phyloP scores from a whole-genome alignment of 23 red algal species.

The Gracilaria gracilis region DNA sequence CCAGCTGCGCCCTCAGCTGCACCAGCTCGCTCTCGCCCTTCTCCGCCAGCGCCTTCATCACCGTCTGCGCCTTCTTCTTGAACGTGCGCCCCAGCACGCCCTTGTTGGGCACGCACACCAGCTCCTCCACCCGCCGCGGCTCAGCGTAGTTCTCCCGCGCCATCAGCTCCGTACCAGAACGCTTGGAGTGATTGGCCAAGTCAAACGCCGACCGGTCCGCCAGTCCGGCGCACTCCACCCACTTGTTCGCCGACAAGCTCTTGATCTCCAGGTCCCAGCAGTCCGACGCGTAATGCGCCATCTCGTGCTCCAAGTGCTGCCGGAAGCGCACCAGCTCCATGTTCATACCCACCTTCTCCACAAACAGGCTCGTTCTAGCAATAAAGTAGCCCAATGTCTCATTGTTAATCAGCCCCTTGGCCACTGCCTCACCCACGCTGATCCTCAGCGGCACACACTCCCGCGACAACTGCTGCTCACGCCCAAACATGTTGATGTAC shows the following conservation, averaged over 20 bases:
- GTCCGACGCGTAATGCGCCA: constrained; percentile 98
- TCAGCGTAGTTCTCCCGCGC: constrained; percentile 85
- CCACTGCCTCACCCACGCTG: constrained; percentile 81
- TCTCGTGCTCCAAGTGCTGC: constrained; percentile 97
- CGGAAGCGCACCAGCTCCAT: constrained; percentile 92
- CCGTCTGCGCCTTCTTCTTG: constrained; percentile 75
- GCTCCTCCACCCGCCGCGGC: constrained; percentile 41
- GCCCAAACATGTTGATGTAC: constrained; percentile 77
- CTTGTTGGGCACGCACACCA: constrained; percentile 82
- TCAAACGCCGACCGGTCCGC: constrained; percentile 96
- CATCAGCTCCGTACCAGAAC: constrained; percentile 76
- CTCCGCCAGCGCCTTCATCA: constrained; percentile 80
- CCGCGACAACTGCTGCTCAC: constrained; percentile 77
- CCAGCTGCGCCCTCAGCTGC: constrained; percentile 33
- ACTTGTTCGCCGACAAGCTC: constrained; percentile 76
- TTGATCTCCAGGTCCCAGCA: constrained; percentile 99
- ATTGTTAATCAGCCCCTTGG: constrained; percentile 78
- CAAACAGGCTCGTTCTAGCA: constrained; percentile 82
- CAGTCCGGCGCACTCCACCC: constrained; percentile 98
- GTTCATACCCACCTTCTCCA: constrained; percentile 83
- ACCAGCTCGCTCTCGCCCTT: constrained; percentile 53
- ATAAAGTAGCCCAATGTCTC: constrained; percentile 99
- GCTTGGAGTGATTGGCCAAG: constrained; percentile 80
- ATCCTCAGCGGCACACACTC: constrained; percentile 58
- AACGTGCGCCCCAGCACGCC: constrained; percentile 83